Conservation (phyloP, 208 protist species). For the Wallacemonas sp. region DNA sequence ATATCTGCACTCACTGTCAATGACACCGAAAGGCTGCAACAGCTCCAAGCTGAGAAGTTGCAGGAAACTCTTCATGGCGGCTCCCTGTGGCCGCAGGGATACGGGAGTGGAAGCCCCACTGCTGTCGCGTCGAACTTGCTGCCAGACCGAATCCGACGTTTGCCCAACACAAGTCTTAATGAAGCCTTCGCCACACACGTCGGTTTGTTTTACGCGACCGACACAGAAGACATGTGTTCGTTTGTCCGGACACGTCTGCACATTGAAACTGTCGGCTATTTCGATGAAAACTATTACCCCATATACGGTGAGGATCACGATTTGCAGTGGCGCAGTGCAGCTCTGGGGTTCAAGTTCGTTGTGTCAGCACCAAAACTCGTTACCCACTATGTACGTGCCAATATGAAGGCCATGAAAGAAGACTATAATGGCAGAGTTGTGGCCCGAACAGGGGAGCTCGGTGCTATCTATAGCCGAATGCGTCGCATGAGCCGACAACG, state of each 20-base stretch:
- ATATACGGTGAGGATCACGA: slow-evolving; percentile 58
- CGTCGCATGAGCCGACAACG: slow-evolving; percentile 27
- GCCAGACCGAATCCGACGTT: slow-evolving; percentile 40
- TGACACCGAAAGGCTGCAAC: too few relatives aligned
- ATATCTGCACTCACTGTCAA: neutral
- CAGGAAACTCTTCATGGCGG: neutral
- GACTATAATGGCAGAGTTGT: slow-evolving; percentile 10
- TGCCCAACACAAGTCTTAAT: slow-evolving; percentile 18
- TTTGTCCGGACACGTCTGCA: slow-evolving; percentile 40
- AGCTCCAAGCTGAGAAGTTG: neutral
- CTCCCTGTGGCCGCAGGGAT: slow-evolving; percentile 17
- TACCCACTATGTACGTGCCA: slow-evolving; percentile 26
- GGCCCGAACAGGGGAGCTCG: slow-evolving; percentile 14
- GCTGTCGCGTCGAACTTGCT: slow-evolving; percentile 34
- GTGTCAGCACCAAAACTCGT: slow-evolving; percentile 11
- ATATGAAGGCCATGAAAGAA: slow-evolving; percentile 11
- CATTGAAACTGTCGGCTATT: slow-evolving; percentile 42
- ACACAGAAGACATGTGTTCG: slow-evolving; percentile 19
- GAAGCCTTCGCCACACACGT: slow-evolving; percentile 16
- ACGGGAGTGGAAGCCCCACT: neutral
- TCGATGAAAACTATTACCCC: slow-evolving; percentile 66
- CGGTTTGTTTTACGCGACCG: slow-evolving; percentile 32
- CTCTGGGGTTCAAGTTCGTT: slow-evolving; percentile 30
- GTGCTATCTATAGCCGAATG: slow-evolving; percentile 1
- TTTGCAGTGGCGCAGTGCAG: slow-evolving; percentile 21